A percentile compares a stretch with the other conserved stretches of the same genome.
Conservation (phyloP, 345 rosid species). For the Euphorbia peplus region DNA sequence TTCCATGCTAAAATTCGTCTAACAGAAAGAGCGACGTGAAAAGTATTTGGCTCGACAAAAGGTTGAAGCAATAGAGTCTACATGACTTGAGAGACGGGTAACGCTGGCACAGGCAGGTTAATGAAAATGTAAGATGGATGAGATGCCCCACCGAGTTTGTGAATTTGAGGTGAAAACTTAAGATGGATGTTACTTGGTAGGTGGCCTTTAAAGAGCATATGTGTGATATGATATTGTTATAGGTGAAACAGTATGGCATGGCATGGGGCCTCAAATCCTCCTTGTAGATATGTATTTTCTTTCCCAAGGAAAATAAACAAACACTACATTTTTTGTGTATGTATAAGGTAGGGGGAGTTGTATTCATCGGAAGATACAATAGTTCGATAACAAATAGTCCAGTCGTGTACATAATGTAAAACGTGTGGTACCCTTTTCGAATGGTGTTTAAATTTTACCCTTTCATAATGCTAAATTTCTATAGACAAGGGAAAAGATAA, state of each 20-base stretch:
- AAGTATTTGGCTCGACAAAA: conserved; percentile 89
- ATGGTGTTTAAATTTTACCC: no score
- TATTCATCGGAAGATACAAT: not conserved
- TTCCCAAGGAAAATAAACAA: conserved; percentile 6
- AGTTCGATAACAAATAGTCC: no score
- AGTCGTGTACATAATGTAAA: no score
- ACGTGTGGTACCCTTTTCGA: no score
- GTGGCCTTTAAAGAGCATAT: not conserved
- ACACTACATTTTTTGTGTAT: not conserved
- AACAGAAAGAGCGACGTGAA: conserved; percentile 93
- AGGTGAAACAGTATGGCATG: conserved; percentile 4
- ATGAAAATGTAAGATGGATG: not conserved
- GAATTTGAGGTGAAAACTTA: conserved; percentile 9
- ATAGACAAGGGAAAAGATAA: no score
- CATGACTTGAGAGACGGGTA: conserved; percentile 14
- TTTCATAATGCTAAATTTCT: no score
- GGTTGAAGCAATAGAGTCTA: conserved; percentile 46
- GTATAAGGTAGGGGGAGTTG: not conserved
- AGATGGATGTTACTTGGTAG: conserved; percentile 1
- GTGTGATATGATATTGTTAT: conserved; percentile 10
- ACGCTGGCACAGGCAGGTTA: conserved; percentile 1
- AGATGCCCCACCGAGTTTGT: conserved; percentile 13
- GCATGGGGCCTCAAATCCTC: not conserved
- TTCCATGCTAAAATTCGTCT: not conserved
- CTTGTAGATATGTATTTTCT: conserved; percentile 27